These are phyloP conservation scores for Multifurca ochricompacta DNA, from an alignment of 768 basidiomycete species.

Conservation along the genomic window DNA sequence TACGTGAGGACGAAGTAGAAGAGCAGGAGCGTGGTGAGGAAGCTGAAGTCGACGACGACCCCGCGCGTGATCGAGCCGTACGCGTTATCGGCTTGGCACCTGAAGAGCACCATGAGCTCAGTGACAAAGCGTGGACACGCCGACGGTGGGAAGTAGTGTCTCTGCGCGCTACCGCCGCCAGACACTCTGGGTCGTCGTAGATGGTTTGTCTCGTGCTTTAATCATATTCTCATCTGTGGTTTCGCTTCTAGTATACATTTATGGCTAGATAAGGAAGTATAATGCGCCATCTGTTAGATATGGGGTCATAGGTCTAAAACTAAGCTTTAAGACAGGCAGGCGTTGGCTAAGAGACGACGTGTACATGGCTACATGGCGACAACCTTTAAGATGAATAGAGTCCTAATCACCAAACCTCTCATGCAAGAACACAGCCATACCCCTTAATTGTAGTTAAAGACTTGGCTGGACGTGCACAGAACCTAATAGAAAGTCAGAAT, in stretches of 20 bases:
- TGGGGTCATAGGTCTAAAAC: no score
- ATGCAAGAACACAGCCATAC: no score
- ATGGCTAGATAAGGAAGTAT: not conserved
- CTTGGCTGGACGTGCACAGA: not conserved
- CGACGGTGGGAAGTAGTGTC: constrained; percentile 43
- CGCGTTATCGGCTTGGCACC: constrained; percentile 44
- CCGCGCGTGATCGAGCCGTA: constrained; percentile 46
- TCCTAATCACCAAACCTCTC: no score
- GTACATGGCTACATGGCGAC: no score
- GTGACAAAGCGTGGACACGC: constrained; percentile 34
- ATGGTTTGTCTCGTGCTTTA: not conserved
- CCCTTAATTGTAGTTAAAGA: not conserved
- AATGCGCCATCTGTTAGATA: no score
- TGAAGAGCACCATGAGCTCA: constrained; percentile 30
- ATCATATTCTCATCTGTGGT: not conserved
- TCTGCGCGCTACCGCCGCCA: constrained; percentile 29
- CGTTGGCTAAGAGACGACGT: no score
- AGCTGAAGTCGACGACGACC: constrained; percentile 69
- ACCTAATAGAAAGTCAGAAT: not conserved
- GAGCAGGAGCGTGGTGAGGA: constrained; percentile 76
- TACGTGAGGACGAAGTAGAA: constrained; percentile 69
- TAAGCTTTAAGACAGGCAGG: no score
- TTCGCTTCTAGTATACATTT: not conserved
- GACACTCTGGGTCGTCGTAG: not conserved
- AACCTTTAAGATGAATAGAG: no score